A percentile compares a stretch with the other conserved stretches of the same genome.
Evolutionary conservation across 345 rosid species (phyloP).

Genomic region (Geranium brycei): DNA sequence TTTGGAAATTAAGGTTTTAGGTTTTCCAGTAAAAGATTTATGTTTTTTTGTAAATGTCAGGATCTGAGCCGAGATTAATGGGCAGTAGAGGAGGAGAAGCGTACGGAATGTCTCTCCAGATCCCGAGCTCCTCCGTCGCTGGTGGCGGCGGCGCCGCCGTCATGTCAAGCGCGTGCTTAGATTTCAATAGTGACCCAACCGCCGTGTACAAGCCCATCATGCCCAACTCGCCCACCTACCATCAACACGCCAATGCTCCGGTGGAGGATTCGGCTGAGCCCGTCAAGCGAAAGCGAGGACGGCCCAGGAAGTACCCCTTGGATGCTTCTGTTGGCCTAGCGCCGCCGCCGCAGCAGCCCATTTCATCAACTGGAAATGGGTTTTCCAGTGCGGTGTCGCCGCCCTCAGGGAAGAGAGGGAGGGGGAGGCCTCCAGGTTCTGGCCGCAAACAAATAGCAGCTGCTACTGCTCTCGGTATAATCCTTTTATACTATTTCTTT

Average conservation of each 20-base stretch:
- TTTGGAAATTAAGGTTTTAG: not conserved
- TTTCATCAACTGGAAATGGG: not conserved
- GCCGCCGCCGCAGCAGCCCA: not conserved
- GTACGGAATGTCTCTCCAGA: not conserved
- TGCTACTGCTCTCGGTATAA: not conserved
- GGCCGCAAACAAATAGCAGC: not conserved
- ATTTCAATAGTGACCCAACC: conserved; percentile 6
- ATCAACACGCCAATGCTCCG: not conserved
- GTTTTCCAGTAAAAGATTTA: no score
- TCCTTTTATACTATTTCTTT: not conserved
- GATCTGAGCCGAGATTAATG: not conserved
- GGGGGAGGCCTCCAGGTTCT: conserved; percentile 1
- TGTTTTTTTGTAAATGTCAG: not conserved
- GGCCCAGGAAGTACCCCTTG: not conserved
- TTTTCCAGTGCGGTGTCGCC: not conserved
- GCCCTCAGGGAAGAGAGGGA: not conserved
- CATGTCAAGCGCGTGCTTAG: conserved; percentile 12
- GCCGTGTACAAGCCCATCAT: conserved; percentile 14
- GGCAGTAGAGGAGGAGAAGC: not conserved
- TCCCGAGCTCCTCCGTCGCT: not conserved
- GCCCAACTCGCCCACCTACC: conserved; percentile 1
- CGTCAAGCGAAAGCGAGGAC: not conserved
- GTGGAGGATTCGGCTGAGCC: not conserved
- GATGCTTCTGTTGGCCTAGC: not conserved
- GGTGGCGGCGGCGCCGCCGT: not conserved